Base-by-base conservation (phyloP, 176 grass and related monocot genomes). In the Raddia distichophylla region DNA sequence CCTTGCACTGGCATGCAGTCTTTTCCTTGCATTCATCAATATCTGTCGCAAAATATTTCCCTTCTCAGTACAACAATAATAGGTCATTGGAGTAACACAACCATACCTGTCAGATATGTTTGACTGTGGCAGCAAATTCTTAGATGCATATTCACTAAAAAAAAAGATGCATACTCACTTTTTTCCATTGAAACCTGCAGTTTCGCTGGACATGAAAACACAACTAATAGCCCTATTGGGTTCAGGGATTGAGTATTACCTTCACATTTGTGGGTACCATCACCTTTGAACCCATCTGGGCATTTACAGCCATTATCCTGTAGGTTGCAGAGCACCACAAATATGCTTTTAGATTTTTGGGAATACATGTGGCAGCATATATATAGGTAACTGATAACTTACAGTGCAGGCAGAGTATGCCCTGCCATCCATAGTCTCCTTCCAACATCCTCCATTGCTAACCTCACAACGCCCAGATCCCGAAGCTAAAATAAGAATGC, bases 391-490 rank as follows among this genome's bases (percentile, higher is more conserved):
- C 3, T 52, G 35, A 72, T 33, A 49, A 85, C 96, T 84, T 88
- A 98, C 96, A 60, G 87, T 86, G 80, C 96, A 98, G 47, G 96
- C 96, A 73, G 96, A 93, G 83, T 80, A 77, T 15, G 88, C 88
- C 15, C 37, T 33, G 40, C 87, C 96, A 82, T 98, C 61, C 74
- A 20, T 89, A 6, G 89, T 88, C 20, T 98, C 85, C 71, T 91
- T 95, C 96, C 96, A 98, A 84, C 96, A 98, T 47, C 96, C 93
- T 74, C 96, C 93, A 74, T 98, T 94, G 79, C 89, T 94, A 72
- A 97, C 91, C 78, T 80, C 90, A 94, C 94, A 97, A 4, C 92
- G 76, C 35, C 90, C 92, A 76, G 87, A 92, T 66, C 92, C 92
- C 2, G 88, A 94, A 90, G 92, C 94, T 97, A 80, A 64, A 90